phyloP scores from a whole-genome alignment of 1,139 yeast genomes.

The Spencermartinsiella ligniputridi region DNA sequence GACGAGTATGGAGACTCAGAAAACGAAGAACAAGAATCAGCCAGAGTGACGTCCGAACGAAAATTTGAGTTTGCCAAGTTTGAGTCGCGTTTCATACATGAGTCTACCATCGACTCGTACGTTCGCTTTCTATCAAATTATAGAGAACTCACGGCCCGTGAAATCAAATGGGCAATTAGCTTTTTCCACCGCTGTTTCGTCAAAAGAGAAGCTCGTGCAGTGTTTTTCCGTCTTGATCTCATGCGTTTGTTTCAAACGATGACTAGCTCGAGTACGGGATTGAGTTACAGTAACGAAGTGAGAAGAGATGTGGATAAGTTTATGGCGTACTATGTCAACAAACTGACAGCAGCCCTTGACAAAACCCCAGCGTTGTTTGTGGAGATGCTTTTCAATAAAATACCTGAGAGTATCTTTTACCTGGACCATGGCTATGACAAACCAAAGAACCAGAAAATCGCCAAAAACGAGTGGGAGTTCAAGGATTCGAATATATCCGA shows the following conservation, averaged over 20 bases:
- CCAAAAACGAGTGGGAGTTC: constrained; percentile 21
- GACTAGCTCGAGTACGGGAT: constrained; percentile 32
- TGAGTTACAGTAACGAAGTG: constrained; percentile 38
- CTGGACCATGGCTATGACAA: constrained; percentile 55
- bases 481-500: constrained; percentile 21
- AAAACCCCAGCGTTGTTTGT: constrained; percentile 56
- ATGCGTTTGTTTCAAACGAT: constrained; percentile 51
- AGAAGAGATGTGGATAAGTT: constrained; percentile 64
- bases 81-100: constrained; percentile 39
- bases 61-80: constrained; percentile 46
- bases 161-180: constrained; percentile 59
- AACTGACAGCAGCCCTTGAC: constrained; percentile 48
- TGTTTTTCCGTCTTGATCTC: constrained; percentile 71
- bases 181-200: constrained; percentile 73
- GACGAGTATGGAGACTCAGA: constrained; percentile 40
- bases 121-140: constrained; percentile 50
- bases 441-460: constrained; percentile 15
- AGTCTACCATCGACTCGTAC: constrained; percentile 45
- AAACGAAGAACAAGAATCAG: constrained; percentile 31
- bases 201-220: constrained; percentile 52
- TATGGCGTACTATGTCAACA: constrained; percentile 61
- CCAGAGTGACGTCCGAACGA: constrained; percentile 44
- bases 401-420: constrained; percentile 45
- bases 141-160: constrained; percentile 56
- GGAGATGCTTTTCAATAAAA: constrained; percentile 65